Conservation (phyloP, 2,329 filamentous ascomycete genomes). For the Aphanocladium album region DNA sequence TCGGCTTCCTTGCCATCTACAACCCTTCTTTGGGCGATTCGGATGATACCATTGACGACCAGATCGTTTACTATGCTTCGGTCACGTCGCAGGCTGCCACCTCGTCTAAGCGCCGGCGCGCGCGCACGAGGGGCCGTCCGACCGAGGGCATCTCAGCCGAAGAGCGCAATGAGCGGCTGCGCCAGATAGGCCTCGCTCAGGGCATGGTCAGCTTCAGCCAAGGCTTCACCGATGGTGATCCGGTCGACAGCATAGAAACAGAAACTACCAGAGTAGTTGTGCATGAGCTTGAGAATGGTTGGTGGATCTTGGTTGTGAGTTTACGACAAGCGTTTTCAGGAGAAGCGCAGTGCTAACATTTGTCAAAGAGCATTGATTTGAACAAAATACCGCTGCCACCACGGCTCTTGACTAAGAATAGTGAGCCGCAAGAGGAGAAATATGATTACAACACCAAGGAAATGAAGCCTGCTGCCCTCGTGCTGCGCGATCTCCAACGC, state of each 20-base stretch:
- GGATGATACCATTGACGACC: constrained; percentile 60
- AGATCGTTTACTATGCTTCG: constrained; percentile 92
- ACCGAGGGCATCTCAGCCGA: constrained; percentile 48
- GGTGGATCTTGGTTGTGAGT: constrained; percentile 91
- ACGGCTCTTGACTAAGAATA: constrained; percentile 38
- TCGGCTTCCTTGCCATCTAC: constrained; percentile 91
- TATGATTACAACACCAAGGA: constrained; percentile 86
- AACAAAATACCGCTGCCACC: constrained; percentile 64
- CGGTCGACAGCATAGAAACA: constrained; percentile 84
- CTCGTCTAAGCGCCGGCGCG: constrained; percentile 30
- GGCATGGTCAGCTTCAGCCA: constrained; percentile 92
- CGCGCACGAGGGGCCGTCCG: constrained; percentile 33
- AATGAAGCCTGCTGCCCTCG: constrained; percentile 72
- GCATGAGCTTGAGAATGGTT: constrained; percentile 80
- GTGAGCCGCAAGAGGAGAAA: constrained; percentile 36
- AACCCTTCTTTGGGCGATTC: constrained; percentile 71
- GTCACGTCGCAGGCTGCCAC: constrained; percentile 34
- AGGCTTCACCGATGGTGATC: constrained; percentile 72
- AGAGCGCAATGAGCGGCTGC: constrained; percentile 77
- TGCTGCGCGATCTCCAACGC: constrained; percentile 74
- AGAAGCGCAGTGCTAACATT: not conserved
- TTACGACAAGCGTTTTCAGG: not conserved
- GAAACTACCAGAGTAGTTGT: constrained; percentile 81
- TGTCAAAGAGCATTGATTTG: constrained; percentile 58
- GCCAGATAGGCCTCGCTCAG: constrained; percentile 93